These are phyloP conservation scores for Phytophthora syringae DNA, from an alignment of 352 stramenopile genomes.

Conservation along the genomic window DNA sequence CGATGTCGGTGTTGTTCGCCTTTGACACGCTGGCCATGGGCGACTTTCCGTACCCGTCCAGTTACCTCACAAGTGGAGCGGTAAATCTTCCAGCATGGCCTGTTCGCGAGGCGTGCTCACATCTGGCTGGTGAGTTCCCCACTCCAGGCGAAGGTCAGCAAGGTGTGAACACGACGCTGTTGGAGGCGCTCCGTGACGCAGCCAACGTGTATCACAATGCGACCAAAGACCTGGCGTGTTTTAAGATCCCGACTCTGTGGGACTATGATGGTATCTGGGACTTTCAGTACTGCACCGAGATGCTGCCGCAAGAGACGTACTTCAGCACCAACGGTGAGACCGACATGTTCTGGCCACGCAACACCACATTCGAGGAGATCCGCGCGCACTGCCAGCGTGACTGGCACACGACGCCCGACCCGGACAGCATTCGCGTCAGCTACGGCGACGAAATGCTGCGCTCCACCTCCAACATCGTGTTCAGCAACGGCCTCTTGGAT, in stretches of 20 bases:
- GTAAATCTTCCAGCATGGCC: conserved; percentile 91
- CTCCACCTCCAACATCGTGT: conserved; percentile 94
- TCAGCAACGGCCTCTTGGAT: conserved; percentile 94
- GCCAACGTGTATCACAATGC: conserved; percentile 92
- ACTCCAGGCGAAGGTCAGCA: conserved; percentile 32
- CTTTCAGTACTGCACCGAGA: conserved; percentile 94
- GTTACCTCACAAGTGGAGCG: conserved; percentile 89
- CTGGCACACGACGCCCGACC: conserved; percentile 74
- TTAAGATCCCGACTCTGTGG: conserved; percentile 69
- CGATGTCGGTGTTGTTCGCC: conserved; percentile 79
- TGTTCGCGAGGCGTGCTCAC: conserved; percentile 88
- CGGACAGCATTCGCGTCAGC: conserved; percentile 75
- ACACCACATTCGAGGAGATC: conserved; percentile 68
- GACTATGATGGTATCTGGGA: conserved; percentile 91
- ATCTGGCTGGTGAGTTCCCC: conserved; percentile 58
- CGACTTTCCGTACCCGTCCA: conserved; percentile 95
- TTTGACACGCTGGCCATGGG: conserved; percentile 96
- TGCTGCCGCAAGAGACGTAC: conserved; percentile 90
- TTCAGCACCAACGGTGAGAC: conserved; percentile 87
- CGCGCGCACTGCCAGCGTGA: conserved; percentile 61
- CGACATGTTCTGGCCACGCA: conserved; percentile 93
- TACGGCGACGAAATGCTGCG: conserved; percentile 74
- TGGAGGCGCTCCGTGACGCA: conserved; percentile 65
- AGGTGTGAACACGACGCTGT: conserved; percentile 33
- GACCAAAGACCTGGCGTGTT: conserved; percentile 72